A percentile compares a stretch with the other conserved stretches of the same genome.
phyloP scores from a whole-genome alignment of 371 early-diverging fungal species.

The Mucor lusitanicus region DNA sequence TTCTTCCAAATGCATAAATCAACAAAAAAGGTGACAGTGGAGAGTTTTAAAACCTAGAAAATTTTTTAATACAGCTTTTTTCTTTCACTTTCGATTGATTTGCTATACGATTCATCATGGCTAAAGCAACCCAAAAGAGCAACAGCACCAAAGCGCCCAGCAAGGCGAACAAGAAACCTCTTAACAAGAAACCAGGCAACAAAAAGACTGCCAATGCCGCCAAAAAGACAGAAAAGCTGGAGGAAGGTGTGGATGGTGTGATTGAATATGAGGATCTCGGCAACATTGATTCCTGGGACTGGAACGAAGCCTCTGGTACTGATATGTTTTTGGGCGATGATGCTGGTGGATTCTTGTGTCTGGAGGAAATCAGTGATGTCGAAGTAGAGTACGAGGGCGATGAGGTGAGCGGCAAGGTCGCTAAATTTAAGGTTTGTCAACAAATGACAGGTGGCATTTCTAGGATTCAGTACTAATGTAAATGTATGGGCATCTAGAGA shows the following conservation, averaged over 20 bases:
- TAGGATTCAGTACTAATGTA: too few species aligned
- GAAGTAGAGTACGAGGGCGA: conserved; percentile 76
- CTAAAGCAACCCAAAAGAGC: background rate
- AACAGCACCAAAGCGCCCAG: background rate
- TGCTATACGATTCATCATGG: background rate
- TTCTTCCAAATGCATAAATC: conserved; percentile 1
- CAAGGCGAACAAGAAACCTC: background rate
- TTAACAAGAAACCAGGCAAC: background rate
- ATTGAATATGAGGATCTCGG: conserved; percentile 41
- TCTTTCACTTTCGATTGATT: background rate
- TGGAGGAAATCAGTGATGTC: conserved; percentile 88
- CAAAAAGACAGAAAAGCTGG: background rate
- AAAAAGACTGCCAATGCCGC: background rate
- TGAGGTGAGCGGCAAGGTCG: conserved; percentile 61
- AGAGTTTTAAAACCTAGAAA: background rate
- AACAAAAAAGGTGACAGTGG: background rate
- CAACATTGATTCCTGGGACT: conserved; percentile 60
- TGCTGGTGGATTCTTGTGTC: conserved; percentile 76
- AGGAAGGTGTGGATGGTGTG: conserved; percentile 15
- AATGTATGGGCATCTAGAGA: conserved; percentile 36
- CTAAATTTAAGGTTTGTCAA: conserved; percentile 76
- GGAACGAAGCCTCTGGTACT: conserved; percentile 58
- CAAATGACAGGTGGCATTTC: background rate
- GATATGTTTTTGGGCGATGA: conserved; percentile 59
- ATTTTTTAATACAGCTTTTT: background rate